Evolutionary conservation across 2,329 filamentous ascomycete genomes (phyloP).

Genomic region (Aciculosporium take): DNA sequence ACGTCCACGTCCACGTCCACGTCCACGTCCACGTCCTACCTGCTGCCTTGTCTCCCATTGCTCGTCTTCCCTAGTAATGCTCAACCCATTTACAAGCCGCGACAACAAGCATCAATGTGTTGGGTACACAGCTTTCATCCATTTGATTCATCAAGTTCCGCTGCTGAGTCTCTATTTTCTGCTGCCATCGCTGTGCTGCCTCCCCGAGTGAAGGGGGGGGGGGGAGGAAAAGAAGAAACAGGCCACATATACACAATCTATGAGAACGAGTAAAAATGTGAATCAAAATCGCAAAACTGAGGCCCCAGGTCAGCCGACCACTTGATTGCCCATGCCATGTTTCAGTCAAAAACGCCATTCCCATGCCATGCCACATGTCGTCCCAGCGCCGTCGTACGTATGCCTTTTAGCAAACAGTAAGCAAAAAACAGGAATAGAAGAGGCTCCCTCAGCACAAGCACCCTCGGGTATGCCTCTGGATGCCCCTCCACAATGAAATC

Average conservation of each 20-base stretch:
- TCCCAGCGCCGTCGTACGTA: not conserved
- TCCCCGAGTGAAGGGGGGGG: not conserved
- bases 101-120: too few species aligned
- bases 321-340: not conserved
- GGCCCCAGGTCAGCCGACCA: not conserved
- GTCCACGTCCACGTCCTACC: too few species aligned
- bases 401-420: not conserved
- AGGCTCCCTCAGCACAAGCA: not conserved
- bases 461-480: not conserved
- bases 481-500: not conserved
- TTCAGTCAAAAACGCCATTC: not conserved
- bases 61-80: too few species aligned
- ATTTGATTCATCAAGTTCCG: too few species aligned
- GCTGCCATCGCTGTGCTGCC: not conserved
- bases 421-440: not conserved
- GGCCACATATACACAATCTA: too few species aligned
- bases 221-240: not conserved
- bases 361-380: not conserved
- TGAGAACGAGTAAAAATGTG: not conserved
- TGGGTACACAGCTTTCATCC: too few species aligned
- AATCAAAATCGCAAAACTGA: not conserved
- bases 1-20: too few species aligned
- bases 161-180: too few species aligned
- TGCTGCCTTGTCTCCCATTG: too few species aligned
- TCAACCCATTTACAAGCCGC: too few species aligned